Evolutionary conservation across 441 rosid genomes (phyloP).

Genomic region (Pelargonium citronellum): DNA sequence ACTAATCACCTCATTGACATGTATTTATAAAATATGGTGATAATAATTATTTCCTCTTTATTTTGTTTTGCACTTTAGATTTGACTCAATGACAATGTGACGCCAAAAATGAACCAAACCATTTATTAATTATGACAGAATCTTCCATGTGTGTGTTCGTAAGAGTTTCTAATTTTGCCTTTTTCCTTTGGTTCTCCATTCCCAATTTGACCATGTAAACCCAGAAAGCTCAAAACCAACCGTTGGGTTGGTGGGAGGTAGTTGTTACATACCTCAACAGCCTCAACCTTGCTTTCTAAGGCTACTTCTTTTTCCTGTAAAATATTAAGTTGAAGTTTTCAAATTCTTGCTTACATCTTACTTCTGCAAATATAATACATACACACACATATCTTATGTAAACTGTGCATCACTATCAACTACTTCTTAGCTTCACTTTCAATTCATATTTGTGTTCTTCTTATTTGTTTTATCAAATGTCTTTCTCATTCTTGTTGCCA

Average conservation of each 20-base stretch:
- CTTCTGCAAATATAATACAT: not conserved
- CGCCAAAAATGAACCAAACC: too few relatives aligned
- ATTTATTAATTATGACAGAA: too few relatives aligned
- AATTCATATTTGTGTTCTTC: slow-evolving; percentile 38
- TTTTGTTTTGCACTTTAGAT: too few relatives aligned
- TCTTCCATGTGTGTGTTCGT: too few relatives aligned
- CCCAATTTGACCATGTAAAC: not conserved
- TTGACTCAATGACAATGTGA: too few relatives aligned
- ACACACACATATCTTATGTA: slow-evolving; percentile 3
- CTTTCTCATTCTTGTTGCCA: slow-evolving; percentile 25
- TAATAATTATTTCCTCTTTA: too few relatives aligned
- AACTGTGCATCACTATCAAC: slow-evolving; percentile 27
- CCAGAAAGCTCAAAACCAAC: slow-evolving; percentile 4
- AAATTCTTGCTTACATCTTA: not conserved
- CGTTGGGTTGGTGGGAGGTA: not conserved
- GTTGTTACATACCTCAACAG: not conserved
- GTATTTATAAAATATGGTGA: too few relatives aligned
- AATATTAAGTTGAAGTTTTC: not conserved
- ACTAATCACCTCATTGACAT: too few relatives aligned
- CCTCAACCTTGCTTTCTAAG: not conserved
- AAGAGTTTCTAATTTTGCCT: too few relatives aligned
- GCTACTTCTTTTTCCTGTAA: not conserved
- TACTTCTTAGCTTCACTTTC: slow-evolving; percentile 47
- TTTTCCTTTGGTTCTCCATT: too few relatives aligned
- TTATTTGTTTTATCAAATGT: slow-evolving; percentile 13